Conservation (phyloP, 2,329 filamentous ascomycete species). For the Calonectria henricotiae region DNA sequence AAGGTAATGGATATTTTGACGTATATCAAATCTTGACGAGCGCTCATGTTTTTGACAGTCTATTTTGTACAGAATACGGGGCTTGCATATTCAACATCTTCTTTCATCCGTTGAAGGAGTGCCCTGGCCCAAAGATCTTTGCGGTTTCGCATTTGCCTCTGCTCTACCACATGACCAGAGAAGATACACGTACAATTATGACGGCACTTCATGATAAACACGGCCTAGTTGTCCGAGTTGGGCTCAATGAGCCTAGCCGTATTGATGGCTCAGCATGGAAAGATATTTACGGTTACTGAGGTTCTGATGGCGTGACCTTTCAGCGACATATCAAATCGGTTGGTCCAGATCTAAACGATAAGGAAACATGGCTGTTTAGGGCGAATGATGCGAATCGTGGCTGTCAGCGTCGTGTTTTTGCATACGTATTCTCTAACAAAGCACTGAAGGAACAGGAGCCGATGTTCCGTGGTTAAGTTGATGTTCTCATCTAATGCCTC, state of each 20-base stretch:
- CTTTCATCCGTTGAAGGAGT: not conserved
- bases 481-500: not conserved
- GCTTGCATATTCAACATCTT: not conserved
- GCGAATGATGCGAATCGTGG: not conserved
- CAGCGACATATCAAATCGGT: not conserved
- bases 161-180: not conserved
- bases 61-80: not conserved
- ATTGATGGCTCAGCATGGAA: not conserved
- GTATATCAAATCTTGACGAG: not conserved
- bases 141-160: not conserved
- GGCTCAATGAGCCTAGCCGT: not conserved
- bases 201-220: not conserved
- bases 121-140: not conserved
- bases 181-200: not conserved
- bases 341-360: not conserved
- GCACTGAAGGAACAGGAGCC: not conserved
- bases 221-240: not conserved
- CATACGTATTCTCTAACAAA: not conserved
- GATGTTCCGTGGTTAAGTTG: not conserved
- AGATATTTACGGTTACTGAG: not conserved
- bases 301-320: not conserved
- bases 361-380: not conserved
- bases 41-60: not conserved
- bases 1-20: not conserved
- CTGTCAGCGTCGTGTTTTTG: not conserved